Base-by-base conservation (phyloP, 495 filamentous ascomycete genomes). In the Oidiodendron maius region DNA sequence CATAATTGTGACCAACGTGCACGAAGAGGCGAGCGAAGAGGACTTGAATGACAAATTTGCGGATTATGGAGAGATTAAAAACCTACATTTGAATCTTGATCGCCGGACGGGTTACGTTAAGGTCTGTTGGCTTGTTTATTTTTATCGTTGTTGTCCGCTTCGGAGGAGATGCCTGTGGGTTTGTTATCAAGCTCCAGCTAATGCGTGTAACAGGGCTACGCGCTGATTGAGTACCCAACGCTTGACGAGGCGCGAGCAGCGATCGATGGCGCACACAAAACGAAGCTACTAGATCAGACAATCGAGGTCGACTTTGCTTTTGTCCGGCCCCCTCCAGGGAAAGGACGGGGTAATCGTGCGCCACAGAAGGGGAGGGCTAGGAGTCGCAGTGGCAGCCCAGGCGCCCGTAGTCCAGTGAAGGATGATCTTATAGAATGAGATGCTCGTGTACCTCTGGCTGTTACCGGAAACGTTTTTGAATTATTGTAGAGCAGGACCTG, bases 1-100 rank as follows among this genome's bases (percentile, higher is more conserved):
- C 67, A 76, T 99, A 54, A 84, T 96, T 49, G 90, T 84, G 51
- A 95, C 91, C 16, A 96, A 97, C 64, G 89, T 97, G 34, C 93
- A 99, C 66, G 94, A 97, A 64, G 94, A 99, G 68, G 89, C 94
- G 15, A 88, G 83, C 59, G 94, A 99, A 70, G 94, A 99, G 68
- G 89, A 95, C 52, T 67, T 99, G 23, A 89, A 85, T 45, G 94
- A 99, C 62, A 75, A 87, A 57, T 99, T 99, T 67, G 89, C 85
- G 43, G 94, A 99, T 59, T 95, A 82, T 62, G 94, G 94, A 51
- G 89, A 96, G 68, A 95, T 99, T 62, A 94, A 96, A 80, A 97
- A 97, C 63, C 69, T 97, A 64, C 91, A 93, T 57, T 65, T 99
- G 61, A 96, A 96, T 61, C 71, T 99, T 46, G 94, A 99, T 67